Base-by-base conservation (phyloP, 2,329 filamentous ascomycete genomes). In the Anthostomella pinea region DNA sequence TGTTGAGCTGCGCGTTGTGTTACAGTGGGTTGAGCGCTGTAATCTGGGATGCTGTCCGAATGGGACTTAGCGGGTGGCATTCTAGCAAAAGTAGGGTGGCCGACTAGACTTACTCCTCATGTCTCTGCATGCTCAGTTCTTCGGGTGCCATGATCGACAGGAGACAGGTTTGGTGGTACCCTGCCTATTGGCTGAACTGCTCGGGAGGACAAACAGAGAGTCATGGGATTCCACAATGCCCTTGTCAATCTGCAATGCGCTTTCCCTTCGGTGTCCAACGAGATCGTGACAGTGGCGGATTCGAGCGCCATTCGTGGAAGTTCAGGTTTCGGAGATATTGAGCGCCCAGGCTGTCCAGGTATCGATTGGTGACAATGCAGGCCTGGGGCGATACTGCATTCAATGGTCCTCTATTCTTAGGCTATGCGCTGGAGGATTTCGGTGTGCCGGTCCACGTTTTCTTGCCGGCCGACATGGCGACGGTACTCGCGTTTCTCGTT, bases 391-490 rank as follows among this genome's bases (percentile, higher is more conserved):
- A 36, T 33, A 45, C 43, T 29, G 39, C 39, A 34, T 39, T 36
- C 27, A 26, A 33, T 33, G 38, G 23, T 26, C 22, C 29, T 27
- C 43, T 45, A 43, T 45, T 45, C 31, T 39, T 43, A 35, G 39
- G 38, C 32, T 38, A 21, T 26, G 23, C 29, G 18, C 18, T 18
- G 13, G 18, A 30, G 13, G n/a, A 23, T 16, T 38, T 33, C 19
- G 31, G 26, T 41, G 30, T 25, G 13, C 33, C 38, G 39, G 30
- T 25, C 35, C 35, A 38, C 35, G 39, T 34, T 42, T 33, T 33
- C 21, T 19, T 29, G 15, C 17, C n/a, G 15, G 13, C 30, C 30
- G 21, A 24, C 21, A 24, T 22, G 25, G n/a, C n/a, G n/a, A n/a
- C n/a, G n/a, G n/a, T n/a, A n/a, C n/a, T n/a, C n/a, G n/a, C n/a